Conservation (phyloP, 345 rosid species). For the Triadica sebifera region DNA sequence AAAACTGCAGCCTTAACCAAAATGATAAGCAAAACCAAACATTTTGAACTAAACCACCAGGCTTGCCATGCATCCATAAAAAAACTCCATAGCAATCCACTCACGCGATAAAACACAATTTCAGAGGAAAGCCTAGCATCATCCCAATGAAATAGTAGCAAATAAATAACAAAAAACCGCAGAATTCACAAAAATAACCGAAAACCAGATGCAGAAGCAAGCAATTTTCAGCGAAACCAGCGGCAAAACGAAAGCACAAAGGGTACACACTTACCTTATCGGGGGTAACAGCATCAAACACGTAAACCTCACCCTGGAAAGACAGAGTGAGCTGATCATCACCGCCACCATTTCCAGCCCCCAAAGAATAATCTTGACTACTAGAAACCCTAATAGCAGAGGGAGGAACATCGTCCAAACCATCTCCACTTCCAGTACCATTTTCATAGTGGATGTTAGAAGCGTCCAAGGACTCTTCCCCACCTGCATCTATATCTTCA, state of each 20-base stretch:
- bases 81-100: not conserved
- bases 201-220: conserved; percentile 9
- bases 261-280: conserved; percentile 32
- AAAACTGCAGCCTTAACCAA: not conserved
- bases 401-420: conserved; percentile 23
- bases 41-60: not conserved
- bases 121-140: not conserved
- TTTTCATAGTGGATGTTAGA: conserved; percentile 32
- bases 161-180: not conserved
- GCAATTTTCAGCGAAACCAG: not conserved
- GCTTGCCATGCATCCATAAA: not conserved
- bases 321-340: conserved; percentile 45
- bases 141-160: not conserved
- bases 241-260: no score
- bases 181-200: conserved; percentile 9
- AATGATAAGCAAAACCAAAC: not conserved
- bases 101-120: not conserved
- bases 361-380: conserved; percentile 14
- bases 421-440: conserved; percentile 9
- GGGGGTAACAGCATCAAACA: conserved; percentile 45
- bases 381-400: conserved; percentile 20
- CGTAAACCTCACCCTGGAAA: conserved; percentile 54
- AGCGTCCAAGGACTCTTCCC: conserved; percentile 40
- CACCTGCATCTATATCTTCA: conserved; percentile 19
- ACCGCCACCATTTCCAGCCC: conserved; percentile 23